Percentiles rank a stretch among this genome's conserved stretches.
Conservation (phyloP, 345 rosid species). For the Populus pruinosa region DNA sequence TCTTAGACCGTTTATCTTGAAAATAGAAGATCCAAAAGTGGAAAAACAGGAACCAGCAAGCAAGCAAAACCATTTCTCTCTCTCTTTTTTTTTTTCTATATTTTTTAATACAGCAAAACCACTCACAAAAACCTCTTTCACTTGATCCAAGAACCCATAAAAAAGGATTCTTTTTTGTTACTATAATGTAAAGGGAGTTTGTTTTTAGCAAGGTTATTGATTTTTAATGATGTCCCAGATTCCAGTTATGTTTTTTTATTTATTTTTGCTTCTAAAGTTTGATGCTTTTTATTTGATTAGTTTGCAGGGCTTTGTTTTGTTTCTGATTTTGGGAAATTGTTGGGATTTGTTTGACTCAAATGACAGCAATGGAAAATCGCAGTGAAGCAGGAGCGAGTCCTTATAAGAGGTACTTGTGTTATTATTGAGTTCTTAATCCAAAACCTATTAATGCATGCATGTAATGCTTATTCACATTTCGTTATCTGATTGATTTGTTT, state of each 20-base stretch:
- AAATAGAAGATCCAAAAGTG: not conserved
- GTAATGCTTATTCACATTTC: not conserved
- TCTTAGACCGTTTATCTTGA: not conserved
- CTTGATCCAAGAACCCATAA: constrained; percentile 5
- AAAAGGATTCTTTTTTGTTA: not conserved
- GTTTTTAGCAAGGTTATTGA: not conserved
- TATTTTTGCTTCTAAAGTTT: not conserved
- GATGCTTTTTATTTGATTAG: not conserved
- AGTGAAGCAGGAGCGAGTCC: constrained; percentile 25
- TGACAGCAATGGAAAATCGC: constrained; percentile 33
- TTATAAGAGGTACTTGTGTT: constrained; percentile 22
- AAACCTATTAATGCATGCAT: not conserved
- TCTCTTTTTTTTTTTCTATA: not conserved
- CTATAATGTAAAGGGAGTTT: not conserved
- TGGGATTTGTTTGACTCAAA: not conserved
- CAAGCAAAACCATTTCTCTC: not conserved
- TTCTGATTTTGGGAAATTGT: not conserved
- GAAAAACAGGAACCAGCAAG: not conserved
- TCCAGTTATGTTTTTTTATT: not conserved
- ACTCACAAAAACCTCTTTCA: not conserved
- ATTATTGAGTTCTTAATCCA: not conserved
- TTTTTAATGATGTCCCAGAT: not conserved
- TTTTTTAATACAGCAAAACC: not conserved
- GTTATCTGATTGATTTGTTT: not conserved
- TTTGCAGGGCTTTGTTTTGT: not conserved